Base-by-base conservation (phyloP, 768 basidiomycete genomes). In the Lactarius deliciosus region DNA sequence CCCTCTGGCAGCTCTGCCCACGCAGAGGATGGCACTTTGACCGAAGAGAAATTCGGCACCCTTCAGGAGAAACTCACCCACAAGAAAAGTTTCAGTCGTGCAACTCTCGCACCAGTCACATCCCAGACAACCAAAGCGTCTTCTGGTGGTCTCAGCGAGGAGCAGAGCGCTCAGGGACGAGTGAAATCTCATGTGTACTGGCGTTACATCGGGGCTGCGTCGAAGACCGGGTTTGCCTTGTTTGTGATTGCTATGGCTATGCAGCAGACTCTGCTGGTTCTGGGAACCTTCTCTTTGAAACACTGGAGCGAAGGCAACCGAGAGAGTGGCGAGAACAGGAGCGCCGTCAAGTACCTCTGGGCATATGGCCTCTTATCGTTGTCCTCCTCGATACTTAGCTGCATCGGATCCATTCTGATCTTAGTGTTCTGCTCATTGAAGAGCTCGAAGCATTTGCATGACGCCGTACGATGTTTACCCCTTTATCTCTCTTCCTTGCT, bases 231-330 rank as follows among this genome's bases (percentile, higher is more conserved):
- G 1, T 94, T 92, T 73, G 72, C 73, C 7, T 70, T 79, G 20
- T 82, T 90, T 68, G 68, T 94, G 8, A 58, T 88, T 25, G 78
- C 81, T 8, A 85, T 83, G 5, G 60, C 86, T 1, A 45, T 77
- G 28, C 76, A 86, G 63, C 94, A 96, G 74, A 82, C 79, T 6
- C 73, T 83, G 10, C 82, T 83, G 0, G 85, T 95, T 36, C 63
- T 82, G 11, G 83, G 84, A 0, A 90, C 86, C 32, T 76, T 87
- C 38, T 85, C 89, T 55, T 78, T 96, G n/a, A 84, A 91, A 45
- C 79, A 82, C 58, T 96, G 92, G 94, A 88, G 90, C 9, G 90
- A 94, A 73, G 84, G 87, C 66, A 96, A 96, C 69, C 80, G 82
- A 5, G 79, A 81, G 70, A 76, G 74, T 1, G 89, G 88, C 11